Conservation (phyloP, 2,329 filamentous ascomycete species). For the Fusarium robinianum region DNA sequence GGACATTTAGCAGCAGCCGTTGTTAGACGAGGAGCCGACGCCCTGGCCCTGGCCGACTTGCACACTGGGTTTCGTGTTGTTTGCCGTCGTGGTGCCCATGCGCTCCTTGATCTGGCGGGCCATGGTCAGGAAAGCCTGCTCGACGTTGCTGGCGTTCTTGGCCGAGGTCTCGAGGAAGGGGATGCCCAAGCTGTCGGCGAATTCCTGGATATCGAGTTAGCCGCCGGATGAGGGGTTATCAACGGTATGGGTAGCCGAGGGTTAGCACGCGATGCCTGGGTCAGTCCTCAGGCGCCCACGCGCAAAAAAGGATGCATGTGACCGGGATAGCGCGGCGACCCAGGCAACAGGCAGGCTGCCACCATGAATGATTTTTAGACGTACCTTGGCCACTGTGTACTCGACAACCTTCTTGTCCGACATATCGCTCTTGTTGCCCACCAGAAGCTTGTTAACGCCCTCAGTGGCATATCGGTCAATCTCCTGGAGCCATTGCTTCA, state of each 20-base stretch:
- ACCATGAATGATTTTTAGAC: slow-evolving; percentile 37
- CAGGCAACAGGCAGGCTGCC: slow-evolving; percentile 4
- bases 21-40: slow-evolving; percentile 82
- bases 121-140: slow-evolving; percentile 99
- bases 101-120: slow-evolving; percentile 99
- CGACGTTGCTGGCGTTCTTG: slow-evolving; percentile 99
- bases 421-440: slow-evolving; percentile 99
- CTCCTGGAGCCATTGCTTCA: slow-evolving; percentile 99
- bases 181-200: slow-evolving; percentile 97
- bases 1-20: slow-evolving; percentile 81
- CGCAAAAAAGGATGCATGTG: slow-evolving; percentile 30
- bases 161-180: slow-evolving; percentile 99
- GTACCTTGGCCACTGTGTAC: slow-evolving; percentile 98
- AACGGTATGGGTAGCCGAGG: slow-evolving; percentile 8
- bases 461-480: slow-evolving; percentile 99
- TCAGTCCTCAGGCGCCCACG: slow-evolving; percentile 10
- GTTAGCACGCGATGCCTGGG: slow-evolving; percentile 2
- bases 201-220: slow-evolving; percentile 68
- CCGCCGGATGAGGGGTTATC: not conserved
- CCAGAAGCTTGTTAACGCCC: slow-evolving; percentile 98
- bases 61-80: slow-evolving; percentile 98
- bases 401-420: slow-evolving; percentile 99
- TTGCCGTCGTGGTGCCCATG: slow-evolving; percentile 93
- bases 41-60: slow-evolving; percentile 94
- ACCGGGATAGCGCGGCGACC: slow-evolving; percentile 5